These are phyloP conservation scores for Daldinia bambusicola DNA, from an alignment of 495 filamentous ascomycete species.

Conservation along the genomic window DNA sequence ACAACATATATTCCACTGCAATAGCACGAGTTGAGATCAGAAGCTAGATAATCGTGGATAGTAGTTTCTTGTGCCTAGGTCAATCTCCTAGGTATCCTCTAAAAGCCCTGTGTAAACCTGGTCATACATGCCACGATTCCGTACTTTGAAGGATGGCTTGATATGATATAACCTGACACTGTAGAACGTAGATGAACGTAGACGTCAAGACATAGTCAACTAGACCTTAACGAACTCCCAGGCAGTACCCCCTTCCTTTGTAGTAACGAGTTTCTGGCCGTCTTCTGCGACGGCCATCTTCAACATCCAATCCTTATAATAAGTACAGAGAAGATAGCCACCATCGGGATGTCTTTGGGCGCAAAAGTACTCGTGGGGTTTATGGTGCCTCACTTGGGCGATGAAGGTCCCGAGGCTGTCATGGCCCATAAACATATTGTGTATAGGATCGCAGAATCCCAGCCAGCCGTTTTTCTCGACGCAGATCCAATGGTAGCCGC, in stretches of 20 bases:
- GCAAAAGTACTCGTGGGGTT: conserved; percentile 21
- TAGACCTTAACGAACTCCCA: conserved; percentile 33
- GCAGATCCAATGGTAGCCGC: conserved; percentile 53
- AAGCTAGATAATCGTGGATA: too few species aligned
- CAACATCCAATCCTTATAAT: not conserved
- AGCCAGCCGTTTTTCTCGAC: conserved; percentile 55
- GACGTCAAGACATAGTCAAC: not conserved
- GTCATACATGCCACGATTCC: too few species aligned
- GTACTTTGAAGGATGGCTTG: too few species aligned
- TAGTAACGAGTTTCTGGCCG: conserved; percentile 17
- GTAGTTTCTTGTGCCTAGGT: too few species aligned
- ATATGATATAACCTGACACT: too few species aligned
- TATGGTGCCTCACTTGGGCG: conserved; percentile 17
- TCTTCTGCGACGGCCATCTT: conserved; percentile 24
- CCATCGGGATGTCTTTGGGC: conserved; percentile 24
- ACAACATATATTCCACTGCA: too few species aligned
- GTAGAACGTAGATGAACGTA: not conserved
- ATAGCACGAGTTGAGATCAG: too few species aligned
- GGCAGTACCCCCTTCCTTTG: conserved; percentile 10
- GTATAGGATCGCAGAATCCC: conserved; percentile 51
- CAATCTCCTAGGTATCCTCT: too few species aligned
- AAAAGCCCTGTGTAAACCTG: too few species aligned
- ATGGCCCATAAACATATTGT: conserved; percentile 48
- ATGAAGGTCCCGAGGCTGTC: conserved; percentile 24
- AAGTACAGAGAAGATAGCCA: conserved; percentile 24